These are phyloP conservation scores for Aureobasidium melanogenum DNA, from an alignment of 2,329 filamentous ascomycete species.

Conservation along the genomic window DNA sequence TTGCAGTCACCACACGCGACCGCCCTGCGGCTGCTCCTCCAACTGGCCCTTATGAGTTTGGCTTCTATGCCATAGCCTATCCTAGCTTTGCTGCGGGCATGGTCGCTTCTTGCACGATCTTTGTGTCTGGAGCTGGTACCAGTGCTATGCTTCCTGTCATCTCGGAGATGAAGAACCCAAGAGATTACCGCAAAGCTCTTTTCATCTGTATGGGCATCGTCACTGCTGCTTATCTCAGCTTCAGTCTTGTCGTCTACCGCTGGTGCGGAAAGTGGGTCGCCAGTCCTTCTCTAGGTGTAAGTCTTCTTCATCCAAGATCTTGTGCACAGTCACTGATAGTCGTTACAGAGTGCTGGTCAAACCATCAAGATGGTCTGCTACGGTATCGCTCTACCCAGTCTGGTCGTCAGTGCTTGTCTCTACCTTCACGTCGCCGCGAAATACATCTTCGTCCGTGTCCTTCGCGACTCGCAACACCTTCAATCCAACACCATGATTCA, in stretches of 20 bases:
- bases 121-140: conserved; percentile 51
- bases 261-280: conserved; percentile 57
- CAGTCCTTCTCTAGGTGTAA: conserved; percentile 47
- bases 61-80: conserved; percentile 47
- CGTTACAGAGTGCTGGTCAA: conserved; percentile 40
- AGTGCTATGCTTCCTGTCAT: conserved; percentile 57
- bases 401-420: conserved; percentile 42
- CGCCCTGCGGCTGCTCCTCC: conserved; percentile 53
- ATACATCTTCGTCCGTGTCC: conserved; percentile 47
- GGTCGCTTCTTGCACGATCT: conserved; percentile 49
- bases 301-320: background rate
- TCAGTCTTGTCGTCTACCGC: conserved; percentile 52
- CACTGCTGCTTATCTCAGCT: conserved; percentile 48
- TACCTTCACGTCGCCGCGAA: conserved; percentile 46
- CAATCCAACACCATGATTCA: conserved; percentile 44
- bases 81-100: conserved; percentile 53
- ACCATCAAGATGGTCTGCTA: conserved; percentile 54
- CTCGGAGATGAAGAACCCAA: conserved; percentile 53
- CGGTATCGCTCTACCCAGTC: conserved; percentile 48
- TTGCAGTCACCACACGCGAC: conserved; percentile 47
- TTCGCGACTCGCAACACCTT: conserved; percentile 43
- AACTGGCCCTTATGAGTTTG: conserved; percentile 50
- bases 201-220: conserved; percentile 52
- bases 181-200: conserved; percentile 52
- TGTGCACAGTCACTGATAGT: background rate